These are phyloP conservation scores for Yamadazyma paraphyllophila DNA, from an alignment of 805 yeast genomes.

Conservation along the genomic window DNA sequence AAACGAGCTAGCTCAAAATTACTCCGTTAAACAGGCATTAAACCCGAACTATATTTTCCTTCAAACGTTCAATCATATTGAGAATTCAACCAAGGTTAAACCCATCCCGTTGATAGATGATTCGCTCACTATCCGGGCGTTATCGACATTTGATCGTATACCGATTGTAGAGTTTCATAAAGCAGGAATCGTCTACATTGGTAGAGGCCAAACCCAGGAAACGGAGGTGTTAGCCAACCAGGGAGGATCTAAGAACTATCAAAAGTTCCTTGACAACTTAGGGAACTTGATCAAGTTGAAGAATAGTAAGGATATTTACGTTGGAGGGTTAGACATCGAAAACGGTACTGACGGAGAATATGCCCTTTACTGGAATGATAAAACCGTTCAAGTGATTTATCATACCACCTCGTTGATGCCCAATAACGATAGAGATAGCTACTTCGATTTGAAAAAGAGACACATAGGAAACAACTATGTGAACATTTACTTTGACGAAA, in stretches of 20 bases:
- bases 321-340: constrained; percentile 78
- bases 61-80: constrained; percentile 50
- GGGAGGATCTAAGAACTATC: constrained; percentile 63
- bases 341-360: constrained; percentile 71
- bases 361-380: constrained; percentile 71
- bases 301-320: constrained; percentile 51
- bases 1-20: constrained; percentile 14
- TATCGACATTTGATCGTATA: constrained; percentile 65
- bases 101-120: constrained; percentile 56
- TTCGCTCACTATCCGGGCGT: constrained; percentile 43
- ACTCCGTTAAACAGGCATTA: constrained; percentile 4
- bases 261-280: constrained; percentile 53
- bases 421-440: constrained; percentile 38
- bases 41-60: constrained; percentile 47
- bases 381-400: constrained; percentile 67
- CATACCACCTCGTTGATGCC: constrained; percentile 88
- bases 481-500: constrained; percentile 77
- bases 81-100: constrained; percentile 26
- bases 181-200: constrained; percentile 75
- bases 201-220: constrained; percentile 62
- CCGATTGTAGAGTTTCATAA: constrained; percentile 79
- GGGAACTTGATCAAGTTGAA: constrained; percentile 62
- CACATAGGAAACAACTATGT: constrained; percentile 88
- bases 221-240: constrained; percentile 60
- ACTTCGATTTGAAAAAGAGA: constrained; percentile 60